A percentile compares a stretch with the other conserved stretches of the same genome.
phyloP scores from a whole-genome alignment of 2,329 filamentous ascomycete species.

The Pseudohalonectria lignicola region DNA sequence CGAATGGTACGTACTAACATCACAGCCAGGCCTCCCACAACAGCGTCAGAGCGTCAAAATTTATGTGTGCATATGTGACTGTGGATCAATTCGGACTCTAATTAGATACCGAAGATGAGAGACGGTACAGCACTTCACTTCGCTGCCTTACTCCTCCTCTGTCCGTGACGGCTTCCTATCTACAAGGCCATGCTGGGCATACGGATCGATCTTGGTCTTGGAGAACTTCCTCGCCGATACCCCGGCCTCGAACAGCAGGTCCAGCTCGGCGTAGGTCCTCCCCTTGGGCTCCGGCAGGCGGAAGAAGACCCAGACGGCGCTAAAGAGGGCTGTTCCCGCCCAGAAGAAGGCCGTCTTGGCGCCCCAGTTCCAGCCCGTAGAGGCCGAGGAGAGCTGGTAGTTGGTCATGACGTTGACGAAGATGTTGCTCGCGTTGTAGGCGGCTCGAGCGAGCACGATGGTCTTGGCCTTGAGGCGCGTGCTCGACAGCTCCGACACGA shows the following conservation, averaged over 20 bases:
- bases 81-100: too few relatives aligned
- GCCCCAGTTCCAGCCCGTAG: conserved; percentile 21
- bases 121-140: too few relatives aligned
- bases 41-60: too few relatives aligned
- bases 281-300: conserved; percentile 31
- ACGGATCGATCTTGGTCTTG: background rate
- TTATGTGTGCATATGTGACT: too few relatives aligned
- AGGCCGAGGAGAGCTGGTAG: conserved; percentile 20
- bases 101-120: too few relatives aligned
- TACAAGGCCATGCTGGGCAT: too few relatives aligned
- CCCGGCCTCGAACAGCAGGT: conserved; percentile 15
- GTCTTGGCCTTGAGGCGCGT: conserved; percentile 33
- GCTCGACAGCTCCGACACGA: conserved; percentile 36
- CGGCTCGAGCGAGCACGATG: conserved; percentile 29
- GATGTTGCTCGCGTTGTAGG: conserved; percentile 33
- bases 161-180: too few relatives aligned
- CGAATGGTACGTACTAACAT: too few relatives aligned
- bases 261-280: conserved; percentile 6
- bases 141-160: too few relatives aligned
- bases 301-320: conserved; percentile 38
- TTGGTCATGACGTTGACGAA: conserved; percentile 25
- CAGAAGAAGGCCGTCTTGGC: conserved; percentile 33
- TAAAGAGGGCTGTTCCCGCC: conserved; percentile 27
- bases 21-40: too few relatives aligned
- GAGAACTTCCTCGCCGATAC: conserved; percentile 9